phyloP scores from a whole-genome alignment of 2,329 filamentous ascomycete species.

The Metarhizium rileyi region DNA sequence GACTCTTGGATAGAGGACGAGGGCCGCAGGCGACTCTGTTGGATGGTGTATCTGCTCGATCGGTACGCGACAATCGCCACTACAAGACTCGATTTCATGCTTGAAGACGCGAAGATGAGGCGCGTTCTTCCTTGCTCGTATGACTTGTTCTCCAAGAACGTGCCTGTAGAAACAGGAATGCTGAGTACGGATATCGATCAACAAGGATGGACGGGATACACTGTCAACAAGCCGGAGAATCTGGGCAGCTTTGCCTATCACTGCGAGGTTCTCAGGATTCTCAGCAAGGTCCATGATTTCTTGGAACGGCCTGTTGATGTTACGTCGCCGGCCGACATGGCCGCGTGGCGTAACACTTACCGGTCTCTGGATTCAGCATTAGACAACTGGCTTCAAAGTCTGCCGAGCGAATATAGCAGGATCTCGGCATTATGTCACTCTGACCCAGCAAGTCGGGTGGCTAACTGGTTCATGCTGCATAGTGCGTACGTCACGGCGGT shows the following conservation, averaged over 20 bases:
- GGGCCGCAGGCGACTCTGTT: constrained; percentile 30
- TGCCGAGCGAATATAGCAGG: constrained; percentile 35
- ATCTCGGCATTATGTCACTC: constrained; percentile 35
- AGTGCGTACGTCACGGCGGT: constrained; percentile 35
- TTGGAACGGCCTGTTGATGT: constrained; percentile 30
- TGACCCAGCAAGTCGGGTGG: constrained; percentile 33
- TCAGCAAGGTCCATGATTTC: constrained; percentile 33
- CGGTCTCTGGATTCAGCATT: constrained; percentile 28
- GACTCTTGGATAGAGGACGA: constrained; percentile 36
- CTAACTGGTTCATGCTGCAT: constrained; percentile 38
- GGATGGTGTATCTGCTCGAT: constrained; percentile 36
- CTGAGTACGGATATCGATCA: constrained; percentile 16
- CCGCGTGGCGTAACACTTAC: constrained; percentile 31
- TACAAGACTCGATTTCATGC: constrained; percentile 30
- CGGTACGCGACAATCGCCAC: constrained; percentile 33
- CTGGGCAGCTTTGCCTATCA: constrained; percentile 36
- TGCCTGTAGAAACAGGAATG: constrained; percentile 31
- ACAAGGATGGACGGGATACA: constrained; percentile 16
- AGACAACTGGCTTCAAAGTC: constrained; percentile 30
- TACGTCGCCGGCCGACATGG: constrained; percentile 26
- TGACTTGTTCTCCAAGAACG: constrained; percentile 33
- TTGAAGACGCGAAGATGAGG: constrained; percentile 29
- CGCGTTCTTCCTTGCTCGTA: constrained; percentile 33
- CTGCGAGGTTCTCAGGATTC: constrained; percentile 32
- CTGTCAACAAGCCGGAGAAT: constrained; percentile 30